Base-by-base conservation (phyloP, 1,139 yeast genomes). In the Hyphopichia khmerensis region DNA sequence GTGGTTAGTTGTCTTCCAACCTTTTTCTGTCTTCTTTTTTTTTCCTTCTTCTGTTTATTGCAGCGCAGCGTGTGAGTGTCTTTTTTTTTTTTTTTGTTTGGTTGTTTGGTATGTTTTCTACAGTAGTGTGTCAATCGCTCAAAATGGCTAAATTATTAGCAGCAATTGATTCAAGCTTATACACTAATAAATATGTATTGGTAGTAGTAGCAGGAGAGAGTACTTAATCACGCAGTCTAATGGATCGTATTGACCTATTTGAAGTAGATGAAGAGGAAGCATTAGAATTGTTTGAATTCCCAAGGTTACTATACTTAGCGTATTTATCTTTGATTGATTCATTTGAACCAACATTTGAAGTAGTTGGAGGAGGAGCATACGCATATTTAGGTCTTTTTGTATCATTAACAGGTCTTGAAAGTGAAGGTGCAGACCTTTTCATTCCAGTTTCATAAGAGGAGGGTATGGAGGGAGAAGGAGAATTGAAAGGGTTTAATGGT, bases 241-340 rank as follows among this genome's bases (percentile, higher is more conserved):
- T 62, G 38, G 60, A 59, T 38, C 62, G 45, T 21, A 60, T 59
- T 13, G 65, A 60, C 26, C 66, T 45, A 33, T 14, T 18, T 14
- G 30, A 13, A 26, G 32, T n/a, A 7, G 18, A n/a, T 3, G 40
- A 17, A 16, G 39, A 33, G n/a, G 31, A 11, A 3, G 4, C 5
- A 17, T 9, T 17, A 3, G 36, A 21, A 17, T 13, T n/a, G n/a
- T n/a, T 26, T 8, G 53, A 32, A 7, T 59, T 48, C 4, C 13
- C n/a, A 4, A 11, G 4, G 29, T 26, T 26, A 11, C 29, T 26
- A 44, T 66, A 66, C 45, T 61, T 64, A 29, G 71, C 66, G 43
- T 67, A 65, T 43, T 64, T 67, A 35, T 65, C 70, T 39, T 57
- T 52, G n/a, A 62, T 57, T 4, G 66, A 53, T 26, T 52, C 49